phyloP scores from a whole-genome alignment of 805 yeast species.

The Scheffersomyces spartinae region DNA sequence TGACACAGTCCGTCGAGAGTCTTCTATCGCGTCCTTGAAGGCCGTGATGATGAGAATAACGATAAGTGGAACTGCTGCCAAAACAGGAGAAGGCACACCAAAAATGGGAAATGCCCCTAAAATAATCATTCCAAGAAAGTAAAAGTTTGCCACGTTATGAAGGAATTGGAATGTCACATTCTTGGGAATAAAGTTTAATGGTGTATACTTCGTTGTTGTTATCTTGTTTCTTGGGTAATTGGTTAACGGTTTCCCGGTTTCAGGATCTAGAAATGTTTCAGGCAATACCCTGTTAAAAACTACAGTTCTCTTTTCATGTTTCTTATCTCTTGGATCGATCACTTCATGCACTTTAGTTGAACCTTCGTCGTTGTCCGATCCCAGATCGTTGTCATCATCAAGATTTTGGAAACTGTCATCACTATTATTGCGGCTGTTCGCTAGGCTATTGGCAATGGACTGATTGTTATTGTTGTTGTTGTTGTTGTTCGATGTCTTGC shows the following conservation, averaged over 20 bases:
- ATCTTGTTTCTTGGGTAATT: constrained; percentile 83
- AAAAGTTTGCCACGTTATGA: constrained; percentile 79
- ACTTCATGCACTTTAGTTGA: too few relatives aligned
- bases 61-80: constrained; percentile 68
- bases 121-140: constrained; percentile 69
- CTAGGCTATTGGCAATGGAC: too few relatives aligned
- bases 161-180: constrained; percentile 65
- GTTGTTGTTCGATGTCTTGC: too few relatives aligned
- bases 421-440: constrained; percentile 1
- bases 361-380: too few relatives aligned
- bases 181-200: constrained; percentile 78
- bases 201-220: constrained; percentile 92
- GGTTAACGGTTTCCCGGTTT: constrained; percentile 45
- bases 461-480: too few relatives aligned
- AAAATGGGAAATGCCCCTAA: constrained; percentile 69
- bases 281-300: constrained; percentile 50
- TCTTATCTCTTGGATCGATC: too few relatives aligned
- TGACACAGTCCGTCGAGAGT: constrained; percentile 58
- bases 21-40: constrained; percentile 71
- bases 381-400: too few relatives aligned
- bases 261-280: constrained; percentile 40
- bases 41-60: constrained; percentile 70
- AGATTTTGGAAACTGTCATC: too few relatives aligned
- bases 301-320: too few relatives aligned
- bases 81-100: constrained; percentile 71